Conservation (phyloP, 2,329 filamentous ascomycete genomes). For the Neobulgaria alba region DNA sequence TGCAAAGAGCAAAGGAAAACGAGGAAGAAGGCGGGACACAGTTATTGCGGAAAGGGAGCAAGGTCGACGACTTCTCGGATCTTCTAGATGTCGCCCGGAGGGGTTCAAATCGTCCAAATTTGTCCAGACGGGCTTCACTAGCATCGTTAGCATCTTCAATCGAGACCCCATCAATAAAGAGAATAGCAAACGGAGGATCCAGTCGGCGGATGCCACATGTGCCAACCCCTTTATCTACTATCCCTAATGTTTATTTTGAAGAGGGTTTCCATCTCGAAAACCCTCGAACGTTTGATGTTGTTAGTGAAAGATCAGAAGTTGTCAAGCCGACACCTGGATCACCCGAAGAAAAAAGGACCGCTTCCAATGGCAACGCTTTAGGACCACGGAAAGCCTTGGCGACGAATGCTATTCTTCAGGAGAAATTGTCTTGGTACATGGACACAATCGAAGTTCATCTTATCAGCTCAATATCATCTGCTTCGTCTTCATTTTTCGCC, state of each 20-base stretch:
- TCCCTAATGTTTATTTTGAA: conserved; percentile 89
- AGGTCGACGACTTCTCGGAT: conserved; percentile 32
- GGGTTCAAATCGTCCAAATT: conserved; percentile 18
- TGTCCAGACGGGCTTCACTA: conserved; percentile 33
- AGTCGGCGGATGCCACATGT: conserved; percentile 57
- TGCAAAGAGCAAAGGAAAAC: conserved; percentile 73
- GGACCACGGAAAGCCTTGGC: conserved; percentile 77
- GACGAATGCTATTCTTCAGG: conserved; percentile 93
- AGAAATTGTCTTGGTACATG: conserved; percentile 99
- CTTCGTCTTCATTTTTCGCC: conserved; percentile 93
- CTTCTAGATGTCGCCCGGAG: conserved; percentile 30
- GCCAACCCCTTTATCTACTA: conserved; percentile 71
- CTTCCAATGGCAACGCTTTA: conserved; percentile 44
- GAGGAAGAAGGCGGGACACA: conserved; percentile 50
- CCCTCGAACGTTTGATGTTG: conserved; percentile 89
- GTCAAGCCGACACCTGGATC: conserved; percentile 57
- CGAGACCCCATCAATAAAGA: conserved; percentile 26
- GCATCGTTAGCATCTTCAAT: conserved; percentile 32
- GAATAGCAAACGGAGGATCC: conserved; percentile 41
- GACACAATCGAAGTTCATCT: conserved; percentile 97
- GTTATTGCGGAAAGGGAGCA: conserved; percentile 24
- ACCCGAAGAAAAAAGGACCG: conserved; percentile 41
- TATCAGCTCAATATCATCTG: conserved; percentile 91
- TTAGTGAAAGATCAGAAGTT: conserved; percentile 94
- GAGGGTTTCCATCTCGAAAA: conserved; percentile 94